Percentiles rank a stretch among this genome's conserved stretches.
These are phyloP conservation scores for Aspergillus japonicus DNA, from an alignment of 2,329 filamentous ascomycete species.

Conservation along the genomic window DNA sequence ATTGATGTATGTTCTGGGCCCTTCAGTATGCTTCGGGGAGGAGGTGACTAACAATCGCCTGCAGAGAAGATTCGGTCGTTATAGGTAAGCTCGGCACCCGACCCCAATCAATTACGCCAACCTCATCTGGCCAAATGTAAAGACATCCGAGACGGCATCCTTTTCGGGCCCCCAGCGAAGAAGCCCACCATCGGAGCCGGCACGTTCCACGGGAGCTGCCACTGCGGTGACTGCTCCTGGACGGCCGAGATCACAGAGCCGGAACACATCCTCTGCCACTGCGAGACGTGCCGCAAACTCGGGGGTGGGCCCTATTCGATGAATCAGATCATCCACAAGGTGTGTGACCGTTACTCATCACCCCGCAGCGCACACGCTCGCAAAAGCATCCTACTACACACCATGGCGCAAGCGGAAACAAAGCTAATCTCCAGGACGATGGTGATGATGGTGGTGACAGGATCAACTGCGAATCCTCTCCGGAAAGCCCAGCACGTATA, in stretches of 20 bases:
- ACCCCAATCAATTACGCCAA: not conserved
- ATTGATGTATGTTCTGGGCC: not conserved
- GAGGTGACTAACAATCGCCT: not conserved
- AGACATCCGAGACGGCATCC: constrained; percentile 3
- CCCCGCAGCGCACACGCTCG: not conserved
- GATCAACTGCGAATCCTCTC: constrained; percentile 8
- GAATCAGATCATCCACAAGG: not conserved
- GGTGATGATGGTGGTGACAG: not conserved
- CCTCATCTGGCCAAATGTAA: not conserved
- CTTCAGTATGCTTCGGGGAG: not conserved
- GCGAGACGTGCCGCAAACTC: constrained; percentile 9
- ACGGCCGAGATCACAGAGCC: constrained; percentile 7
- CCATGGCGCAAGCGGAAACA: too few species aligned
- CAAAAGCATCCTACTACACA: too few species aligned
- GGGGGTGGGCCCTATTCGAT: constrained; percentile 3
- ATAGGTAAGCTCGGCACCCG: not conserved
- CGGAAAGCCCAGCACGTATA: constrained; percentile 1
- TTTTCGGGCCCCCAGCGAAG: constrained; percentile 1
- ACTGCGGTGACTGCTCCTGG: constrained; percentile 2
- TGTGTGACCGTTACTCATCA: not conserved
- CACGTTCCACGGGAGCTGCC: constrained; percentile 5
- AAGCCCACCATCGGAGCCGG: not conserved
- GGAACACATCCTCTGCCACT: constrained; percentile 8
- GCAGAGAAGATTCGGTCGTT: constrained; percentile 3
- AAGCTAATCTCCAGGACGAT: too few species aligned